These are phyloP conservation scores for Colletotrichum euphorbiae DNA, from an alignment of 2,329 filamentous ascomycete species.

Conservation along the genomic window DNA sequence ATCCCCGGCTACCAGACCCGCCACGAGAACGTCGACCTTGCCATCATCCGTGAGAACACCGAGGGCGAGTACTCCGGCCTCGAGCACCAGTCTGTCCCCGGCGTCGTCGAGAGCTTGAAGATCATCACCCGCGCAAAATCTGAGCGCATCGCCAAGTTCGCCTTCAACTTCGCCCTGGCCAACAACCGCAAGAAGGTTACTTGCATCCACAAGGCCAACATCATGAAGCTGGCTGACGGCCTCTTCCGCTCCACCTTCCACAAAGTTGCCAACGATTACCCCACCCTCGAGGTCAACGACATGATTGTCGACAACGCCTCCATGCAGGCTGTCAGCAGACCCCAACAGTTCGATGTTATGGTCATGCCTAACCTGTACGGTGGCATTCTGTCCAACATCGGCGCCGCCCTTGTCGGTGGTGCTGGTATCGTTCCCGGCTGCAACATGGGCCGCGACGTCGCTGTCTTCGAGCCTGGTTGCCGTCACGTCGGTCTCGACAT, in stretches of 20 bases:
- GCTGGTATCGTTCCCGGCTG: constrained; percentile 97
- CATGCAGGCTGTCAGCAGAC: constrained; percentile 97
- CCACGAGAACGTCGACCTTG: constrained; percentile 96
- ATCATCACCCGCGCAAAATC: constrained; percentile 99
- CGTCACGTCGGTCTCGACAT: constrained; percentile 99
- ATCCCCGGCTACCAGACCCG: constrained; percentile 98
- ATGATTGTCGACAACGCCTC: constrained; percentile 99
- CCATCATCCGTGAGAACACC: constrained; percentile 99
- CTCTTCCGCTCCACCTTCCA: constrained; percentile 99
- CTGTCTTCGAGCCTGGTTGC: constrained; percentile 98
- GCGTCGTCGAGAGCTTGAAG: constrained; percentile 99
- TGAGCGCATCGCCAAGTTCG: constrained; percentile 99
- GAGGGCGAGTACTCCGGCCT: constrained; percentile 99
- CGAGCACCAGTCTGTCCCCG: constrained; percentile 96
- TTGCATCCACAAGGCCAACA: constrained; percentile 99
- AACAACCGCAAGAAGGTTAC: constrained; percentile 99
- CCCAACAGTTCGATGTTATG: constrained; percentile 99
- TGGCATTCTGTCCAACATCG: constrained; percentile 98
- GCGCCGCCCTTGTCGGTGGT: constrained; percentile 94
- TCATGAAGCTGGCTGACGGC: constrained; percentile 99
- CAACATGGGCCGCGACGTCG: constrained; percentile 99
- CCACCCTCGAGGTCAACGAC: constrained; percentile 94
- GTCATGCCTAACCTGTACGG: constrained; percentile 99
- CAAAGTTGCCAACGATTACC: constrained; percentile 92
- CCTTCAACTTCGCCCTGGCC: constrained; percentile 96